Base-by-base conservation (phyloP, 2,329 filamentous ascomycete species). In the Zalaria sp. region DNA sequence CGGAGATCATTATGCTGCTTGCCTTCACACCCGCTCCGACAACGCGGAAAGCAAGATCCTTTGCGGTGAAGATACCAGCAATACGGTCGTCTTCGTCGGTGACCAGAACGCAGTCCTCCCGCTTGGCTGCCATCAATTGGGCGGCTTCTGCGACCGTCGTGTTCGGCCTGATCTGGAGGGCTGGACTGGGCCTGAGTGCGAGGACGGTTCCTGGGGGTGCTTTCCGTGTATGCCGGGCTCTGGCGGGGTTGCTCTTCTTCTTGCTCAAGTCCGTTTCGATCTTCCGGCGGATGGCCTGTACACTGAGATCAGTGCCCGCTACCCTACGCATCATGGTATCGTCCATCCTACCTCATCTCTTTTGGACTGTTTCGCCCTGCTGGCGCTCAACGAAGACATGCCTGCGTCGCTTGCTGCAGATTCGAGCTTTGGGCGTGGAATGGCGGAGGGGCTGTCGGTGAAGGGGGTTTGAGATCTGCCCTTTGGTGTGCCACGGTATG, bases 1-100 rank as follows among this genome's bases (percentile, higher is more conserved):
- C 88, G 51, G 87, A 83, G 59, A 98, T 95, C 25, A 86, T 93
- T 53, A 96, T 78, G 58, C 81, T 85, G 60, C 77, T 81, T 28
- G 91, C 83, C 68, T 94, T 93, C 56, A 88, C 73, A 27, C 91
- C 91, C 43, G 80, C 78, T 43, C 89, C 91, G 26, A 98, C 89
- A 7, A 98, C 91, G 44, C 91, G 80, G 71, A 96, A 98, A 11
- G 91, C 91, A 58, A 98, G 72, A 69, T 98, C 91, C 70, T 98
- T 98, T 51, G 91, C 91, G 1, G 91, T 98, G 63, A 98, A 98
- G 61, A 98, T 98, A 66, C 91, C 91, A 36, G 91, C 85, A 65
- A 98, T 98, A 37, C 91, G 78, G 57, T 98, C 91, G 63, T 98
- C 88, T 50, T 96, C 89, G 61, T 98, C 91, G 35, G 91, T 98